These are phyloP conservation scores for Zygosaccharomyces pseudobailii DNA, from an alignment of 1,139 yeast species.

Conservation along the genomic window DNA sequence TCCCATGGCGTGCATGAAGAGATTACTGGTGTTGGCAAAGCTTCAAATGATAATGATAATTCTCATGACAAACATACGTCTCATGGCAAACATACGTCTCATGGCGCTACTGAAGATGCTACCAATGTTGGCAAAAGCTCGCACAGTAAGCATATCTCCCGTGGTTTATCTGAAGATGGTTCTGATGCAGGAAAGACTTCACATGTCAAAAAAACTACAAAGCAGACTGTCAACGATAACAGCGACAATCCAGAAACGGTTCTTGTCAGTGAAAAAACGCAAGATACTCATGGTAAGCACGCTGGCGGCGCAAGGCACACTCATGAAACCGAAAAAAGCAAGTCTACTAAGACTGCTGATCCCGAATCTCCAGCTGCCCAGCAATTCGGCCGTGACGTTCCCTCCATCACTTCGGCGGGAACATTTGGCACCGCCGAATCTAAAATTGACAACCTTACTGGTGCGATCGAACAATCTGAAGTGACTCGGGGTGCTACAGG, in stretches of 20 bases:
- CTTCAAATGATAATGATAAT: too few relatives aligned
- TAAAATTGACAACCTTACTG: background rate
- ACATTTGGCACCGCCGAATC: constrained; percentile 6
- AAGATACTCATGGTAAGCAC: background rate
- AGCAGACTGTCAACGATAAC: background rate
- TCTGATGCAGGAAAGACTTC: background rate
- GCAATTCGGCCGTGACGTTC: constrained; percentile 14
- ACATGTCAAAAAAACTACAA: background rate
- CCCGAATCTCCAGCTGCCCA: constrained; percentile 10
- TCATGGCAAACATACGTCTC: background rate
- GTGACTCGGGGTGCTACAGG: background rate
- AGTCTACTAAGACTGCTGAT: background rate
- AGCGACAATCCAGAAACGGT: background rate
- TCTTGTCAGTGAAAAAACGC: background rate
- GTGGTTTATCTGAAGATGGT: background rate
- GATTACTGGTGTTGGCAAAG: too few relatives aligned
- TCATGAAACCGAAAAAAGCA: background rate
- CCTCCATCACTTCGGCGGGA: constrained; percentile 9
- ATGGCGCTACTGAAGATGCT: background rate
- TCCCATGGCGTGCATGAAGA: too few relatives aligned
- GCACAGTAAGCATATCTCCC: background rate
- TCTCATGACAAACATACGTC: background rate
- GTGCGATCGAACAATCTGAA: background rate
- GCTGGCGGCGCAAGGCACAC: background rate
- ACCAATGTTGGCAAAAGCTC: background rate